These are phyloP conservation scores for Bipolaris cookei DNA, from an alignment of 2,329 filamentous ascomycete genomes.

Conservation along the genomic window DNA sequence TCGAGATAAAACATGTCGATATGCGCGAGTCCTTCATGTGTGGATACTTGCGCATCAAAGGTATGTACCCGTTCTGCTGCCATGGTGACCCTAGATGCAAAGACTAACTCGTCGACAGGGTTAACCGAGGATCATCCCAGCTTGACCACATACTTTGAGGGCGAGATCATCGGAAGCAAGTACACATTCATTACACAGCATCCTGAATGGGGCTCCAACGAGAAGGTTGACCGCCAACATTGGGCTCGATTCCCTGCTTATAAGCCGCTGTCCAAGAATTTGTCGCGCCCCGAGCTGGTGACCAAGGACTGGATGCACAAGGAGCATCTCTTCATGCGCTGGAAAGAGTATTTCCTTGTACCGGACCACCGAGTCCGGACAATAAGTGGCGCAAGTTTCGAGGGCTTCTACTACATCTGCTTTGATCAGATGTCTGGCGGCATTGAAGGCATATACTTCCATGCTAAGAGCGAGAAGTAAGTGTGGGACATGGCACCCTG, in stretches of 20 bases:
- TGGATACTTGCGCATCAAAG: constrained; percentile 94
- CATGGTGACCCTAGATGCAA: background rate
- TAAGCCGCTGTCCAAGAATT: constrained; percentile 73
- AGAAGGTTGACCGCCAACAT: constrained; percentile 90
- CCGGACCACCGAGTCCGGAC: constrained; percentile 91
- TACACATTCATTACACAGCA: constrained; percentile 93
- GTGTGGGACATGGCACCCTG: constrained; percentile 46
- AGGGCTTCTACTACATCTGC: constrained; percentile 99
- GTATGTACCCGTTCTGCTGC: constrained; percentile 55
- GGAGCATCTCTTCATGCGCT: constrained; percentile 96
- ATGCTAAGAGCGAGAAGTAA: constrained; percentile 96
- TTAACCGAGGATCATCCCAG: constrained; percentile 95
- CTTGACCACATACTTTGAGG: constrained; percentile 97
- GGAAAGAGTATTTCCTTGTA: constrained; percentile 98
- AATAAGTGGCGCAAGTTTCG: constrained; percentile 93
- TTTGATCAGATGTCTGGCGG: constrained; percentile 90
- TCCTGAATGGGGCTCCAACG: constrained; percentile 86
- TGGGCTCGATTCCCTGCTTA: constrained; percentile 92
- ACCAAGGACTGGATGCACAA: constrained; percentile 75
- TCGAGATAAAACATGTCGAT: constrained; percentile 96
- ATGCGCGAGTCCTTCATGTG: constrained; percentile 93
- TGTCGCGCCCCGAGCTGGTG: constrained; percentile 63
- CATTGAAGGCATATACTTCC: constrained; percentile 95
- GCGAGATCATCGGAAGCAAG: constrained; percentile 94
- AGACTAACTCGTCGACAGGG: constrained; percentile 60